Evolutionary conservation across 2,329 filamentous ascomycete species (phyloP).

Genomic region (Aspergillus spinulosporus): DNA sequence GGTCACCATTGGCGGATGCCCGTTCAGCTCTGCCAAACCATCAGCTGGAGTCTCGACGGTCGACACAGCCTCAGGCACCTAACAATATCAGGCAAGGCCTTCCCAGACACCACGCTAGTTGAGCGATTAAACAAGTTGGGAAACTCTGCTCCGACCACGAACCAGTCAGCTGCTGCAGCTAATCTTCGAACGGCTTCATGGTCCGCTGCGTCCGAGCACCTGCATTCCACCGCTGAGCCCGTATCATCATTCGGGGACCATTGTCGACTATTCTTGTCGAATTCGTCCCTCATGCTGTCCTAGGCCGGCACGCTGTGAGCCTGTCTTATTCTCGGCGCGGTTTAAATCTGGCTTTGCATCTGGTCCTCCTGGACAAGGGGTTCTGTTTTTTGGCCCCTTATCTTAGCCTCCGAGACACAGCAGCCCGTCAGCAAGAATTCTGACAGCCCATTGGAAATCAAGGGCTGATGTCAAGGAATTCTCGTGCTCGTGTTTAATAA

Average conservation of each 20-base stretch:
- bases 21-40: slow-evolving; percentile 14
- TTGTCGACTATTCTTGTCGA: not conserved
- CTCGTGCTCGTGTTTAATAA: slow-evolving; percentile 6
- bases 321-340: not conserved
- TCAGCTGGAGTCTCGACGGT: slow-evolving; percentile 11
- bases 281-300: not conserved
- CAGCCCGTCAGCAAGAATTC: slow-evolving; percentile 11
- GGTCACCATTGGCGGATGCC: slow-evolving; percentile 3
- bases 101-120: not conserved
- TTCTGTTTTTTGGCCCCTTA: slow-evolving; percentile 12
- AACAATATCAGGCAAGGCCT: slow-evolving; percentile 10
- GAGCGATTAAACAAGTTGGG: slow-evolving; percentile 2
- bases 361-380: not conserved
- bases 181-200: not conserved
- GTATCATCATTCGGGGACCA: slow-evolving; percentile 5
- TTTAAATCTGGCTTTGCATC: not conserved
- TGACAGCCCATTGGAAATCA: not conserved
- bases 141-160: slow-evolving; percentile 5
- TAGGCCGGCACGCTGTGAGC: not conserved
- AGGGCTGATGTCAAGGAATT: slow-evolving; percentile 1
- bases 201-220: not conserved
- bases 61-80: slow-evolving; percentile 20
- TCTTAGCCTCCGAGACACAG: slow-evolving; percentile 5
- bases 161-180: not conserved
- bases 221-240: slow-evolving; percentile 5